Conservation (phyloP, 805 yeast species). For the Peterozyma xylosa region DNA sequence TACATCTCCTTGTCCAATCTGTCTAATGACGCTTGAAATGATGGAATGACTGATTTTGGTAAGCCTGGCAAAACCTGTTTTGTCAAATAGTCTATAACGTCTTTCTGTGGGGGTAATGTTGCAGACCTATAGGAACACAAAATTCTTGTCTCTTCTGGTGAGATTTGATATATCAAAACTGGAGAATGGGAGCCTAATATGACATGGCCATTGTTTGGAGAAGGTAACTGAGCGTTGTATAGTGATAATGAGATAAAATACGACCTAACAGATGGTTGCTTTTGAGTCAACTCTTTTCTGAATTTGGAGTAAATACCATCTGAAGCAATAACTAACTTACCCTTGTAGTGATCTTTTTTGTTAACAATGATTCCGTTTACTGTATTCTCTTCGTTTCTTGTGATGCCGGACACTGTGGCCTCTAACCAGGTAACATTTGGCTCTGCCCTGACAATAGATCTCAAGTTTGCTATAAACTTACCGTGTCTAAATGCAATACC, state of each 20-base stretch:
- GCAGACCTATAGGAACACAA: conserved; percentile 77
- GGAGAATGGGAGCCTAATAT: conserved; percentile 83
- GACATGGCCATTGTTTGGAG: conserved; percentile 80
- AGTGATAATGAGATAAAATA: conserved; percentile 83
- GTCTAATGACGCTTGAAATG: conserved; percentile 58
- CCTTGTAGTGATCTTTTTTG: conserved; percentile 40
- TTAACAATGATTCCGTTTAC: conserved; percentile 71
- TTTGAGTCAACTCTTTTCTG: conserved; percentile 62
- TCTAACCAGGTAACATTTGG: conserved; percentile 71
- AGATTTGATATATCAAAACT: conserved; percentile 79
- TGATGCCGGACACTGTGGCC: conserved; percentile 70
- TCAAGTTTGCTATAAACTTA: conserved; percentile 67
- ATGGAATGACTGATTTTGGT: conserved; percentile 58
- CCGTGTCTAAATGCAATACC: conserved; percentile 96
- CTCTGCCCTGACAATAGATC: conserved; percentile 61
- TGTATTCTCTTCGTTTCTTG: conserved; percentile 42
- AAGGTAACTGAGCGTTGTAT: conserved; percentile 68
- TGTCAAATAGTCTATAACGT: conserved; percentile 51
- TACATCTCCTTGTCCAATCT: conserved; percentile 34
- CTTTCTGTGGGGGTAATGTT: conserved; percentile 59
- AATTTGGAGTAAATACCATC: conserved; percentile 95
- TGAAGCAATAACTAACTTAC: conserved; percentile 67
- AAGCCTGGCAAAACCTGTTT: conserved; percentile 56
- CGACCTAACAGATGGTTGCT: conserved; percentile 59
- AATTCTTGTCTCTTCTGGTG: conserved; percentile 76